Evolutionary conservation across 352 stramenopile species (phyloP).

Genomic region (Globisporangium camurandrum): DNA sequence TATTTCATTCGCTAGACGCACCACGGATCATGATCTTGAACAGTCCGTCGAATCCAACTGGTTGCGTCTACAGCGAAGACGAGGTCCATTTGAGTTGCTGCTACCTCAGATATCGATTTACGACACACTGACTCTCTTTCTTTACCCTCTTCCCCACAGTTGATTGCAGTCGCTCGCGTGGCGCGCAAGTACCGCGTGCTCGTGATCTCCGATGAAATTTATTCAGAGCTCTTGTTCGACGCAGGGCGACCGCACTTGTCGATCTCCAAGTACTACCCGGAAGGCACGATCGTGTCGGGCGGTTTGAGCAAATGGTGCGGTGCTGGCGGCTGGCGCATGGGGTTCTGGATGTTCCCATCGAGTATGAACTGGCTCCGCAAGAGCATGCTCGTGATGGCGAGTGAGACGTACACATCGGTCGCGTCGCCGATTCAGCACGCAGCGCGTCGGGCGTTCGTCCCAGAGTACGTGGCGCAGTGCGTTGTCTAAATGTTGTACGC

Average conservation of each 20-base stretch:
- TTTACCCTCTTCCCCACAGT: slow-evolving; percentile 3
- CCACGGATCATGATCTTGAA: slow-evolving; percentile 84
- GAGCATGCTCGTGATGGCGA: slow-evolving; percentile 86
- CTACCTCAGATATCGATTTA: no score
- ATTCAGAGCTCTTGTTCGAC: slow-evolving; percentile 80
- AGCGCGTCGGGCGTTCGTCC: slow-evolving; percentile 68
- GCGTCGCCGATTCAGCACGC: slow-evolving; percentile 83
- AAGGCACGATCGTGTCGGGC: slow-evolving; percentile 84
- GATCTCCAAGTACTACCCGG: slow-evolving; percentile 81
- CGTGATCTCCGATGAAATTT: slow-evolving; percentile 88
- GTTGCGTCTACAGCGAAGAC: slow-evolving; percentile 69
- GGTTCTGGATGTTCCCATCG: slow-evolving; percentile 80
- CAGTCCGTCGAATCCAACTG: slow-evolving; percentile 80
- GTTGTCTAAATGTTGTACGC: no score
- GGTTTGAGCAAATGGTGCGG: slow-evolving; percentile 86
- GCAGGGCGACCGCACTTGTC: slow-evolving; percentile 53
- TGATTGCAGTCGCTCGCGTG: slow-evolving; percentile 53
- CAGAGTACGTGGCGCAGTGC: slow-evolving; percentile 36
- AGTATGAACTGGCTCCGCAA: slow-evolving; percentile 75
- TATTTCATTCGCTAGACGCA: slow-evolving; percentile 30
- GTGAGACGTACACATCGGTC: slow-evolving; percentile 84
- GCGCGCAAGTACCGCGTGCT: slow-evolving; percentile 82
- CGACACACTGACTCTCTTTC: background rate
- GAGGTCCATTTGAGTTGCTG: slow-evolving; percentile 50
- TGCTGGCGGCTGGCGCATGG: slow-evolving; percentile 82